Conservation (phyloP, 2,329 filamentous ascomycete genomes). For the Byssoonygena ceratinophila region DNA sequence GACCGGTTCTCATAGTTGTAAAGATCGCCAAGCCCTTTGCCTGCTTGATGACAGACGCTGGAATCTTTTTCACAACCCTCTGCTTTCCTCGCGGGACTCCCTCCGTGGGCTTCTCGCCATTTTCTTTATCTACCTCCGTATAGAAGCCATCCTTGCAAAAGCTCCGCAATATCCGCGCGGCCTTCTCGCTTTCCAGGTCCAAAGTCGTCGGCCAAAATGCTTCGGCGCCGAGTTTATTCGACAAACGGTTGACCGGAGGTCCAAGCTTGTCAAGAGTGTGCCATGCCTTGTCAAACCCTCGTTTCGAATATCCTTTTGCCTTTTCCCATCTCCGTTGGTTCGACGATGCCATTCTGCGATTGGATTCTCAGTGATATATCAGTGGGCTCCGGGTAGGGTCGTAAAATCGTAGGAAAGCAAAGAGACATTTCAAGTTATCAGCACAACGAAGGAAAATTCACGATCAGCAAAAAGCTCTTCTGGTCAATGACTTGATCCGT, state of each 20-base stretch:
- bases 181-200: slow-evolving; percentile 85
- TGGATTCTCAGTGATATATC: slow-evolving; percentile 32
- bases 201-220: slow-evolving; percentile 77
- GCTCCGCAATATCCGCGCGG: slow-evolving; percentile 74
- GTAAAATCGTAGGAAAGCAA: not conserved
- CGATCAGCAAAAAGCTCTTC: not conserved
- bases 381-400: slow-evolving; percentile 4
- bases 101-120: slow-evolving; percentile 28
- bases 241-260: slow-evolving; percentile 66
- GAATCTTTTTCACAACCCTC: slow-evolving; percentile 69
- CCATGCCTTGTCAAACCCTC: slow-evolving; percentile 65
- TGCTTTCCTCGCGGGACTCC: slow-evolving; percentile 51
- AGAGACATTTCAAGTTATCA: slow-evolving; percentile 2
- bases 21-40: slow-evolving; percentile 87
- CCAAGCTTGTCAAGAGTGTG: slow-evolving; percentile 57
- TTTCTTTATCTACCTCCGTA: slow-evolving; percentile 45
- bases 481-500: slow-evolving; percentile 1
- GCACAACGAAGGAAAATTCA: not conserved
- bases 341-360: slow-evolving; percentile 2
- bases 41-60: slow-evolving; percentile 71
- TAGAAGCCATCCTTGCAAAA: slow-evolving; percentile 78
- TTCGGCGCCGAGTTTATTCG: slow-evolving; percentile 70
- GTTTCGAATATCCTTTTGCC: slow-evolving; percentile 46
- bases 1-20: slow-evolving; percentile 85
- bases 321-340: slow-evolving; percentile 43